Evolutionary conservation across 148 eudicot species (phyloP).

Genomic region (Vaccinium vitisidaea): DNA sequence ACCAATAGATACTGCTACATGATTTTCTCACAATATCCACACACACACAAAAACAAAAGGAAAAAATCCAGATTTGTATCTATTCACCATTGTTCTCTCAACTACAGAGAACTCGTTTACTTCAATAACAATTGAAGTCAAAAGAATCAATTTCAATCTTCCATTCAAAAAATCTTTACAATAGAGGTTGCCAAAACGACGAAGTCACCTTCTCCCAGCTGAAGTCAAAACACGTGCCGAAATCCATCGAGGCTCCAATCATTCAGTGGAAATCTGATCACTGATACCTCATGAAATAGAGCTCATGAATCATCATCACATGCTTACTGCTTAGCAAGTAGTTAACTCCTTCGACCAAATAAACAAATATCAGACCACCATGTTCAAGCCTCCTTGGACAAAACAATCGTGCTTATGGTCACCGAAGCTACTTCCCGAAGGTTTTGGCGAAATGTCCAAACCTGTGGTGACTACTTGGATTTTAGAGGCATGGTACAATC

Average conservation of each 20-base stretch:
- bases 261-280: neutral
- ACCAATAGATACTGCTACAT: neutral
- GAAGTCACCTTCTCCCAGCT: neutral
- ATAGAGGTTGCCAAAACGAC: constrained; percentile 5
- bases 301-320: neutral
- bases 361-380: neutral
- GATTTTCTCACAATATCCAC: neutral
- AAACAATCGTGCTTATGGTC: neutral
- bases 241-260: neutral
- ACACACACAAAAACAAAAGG: neutral
- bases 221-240: neutral
- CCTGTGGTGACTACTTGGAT: constrained; percentile 33
- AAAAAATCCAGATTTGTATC: neutral
- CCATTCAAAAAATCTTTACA: neutral
- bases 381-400: neutral
- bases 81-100: neutral
- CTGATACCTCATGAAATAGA: neutral
- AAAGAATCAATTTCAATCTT: constrained; percentile 12
- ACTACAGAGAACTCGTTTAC: neutral
- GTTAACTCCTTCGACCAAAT: neutral
- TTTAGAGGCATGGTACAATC: constrained; percentile 61
- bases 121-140: neutral
- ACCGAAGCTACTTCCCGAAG: constrained; percentile 13
- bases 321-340: neutral
- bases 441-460: constrained; percentile 8